Evolutionary conservation across 352 stramenopile species (phyloP).

Genomic region (Pythium aquatile): DNA sequence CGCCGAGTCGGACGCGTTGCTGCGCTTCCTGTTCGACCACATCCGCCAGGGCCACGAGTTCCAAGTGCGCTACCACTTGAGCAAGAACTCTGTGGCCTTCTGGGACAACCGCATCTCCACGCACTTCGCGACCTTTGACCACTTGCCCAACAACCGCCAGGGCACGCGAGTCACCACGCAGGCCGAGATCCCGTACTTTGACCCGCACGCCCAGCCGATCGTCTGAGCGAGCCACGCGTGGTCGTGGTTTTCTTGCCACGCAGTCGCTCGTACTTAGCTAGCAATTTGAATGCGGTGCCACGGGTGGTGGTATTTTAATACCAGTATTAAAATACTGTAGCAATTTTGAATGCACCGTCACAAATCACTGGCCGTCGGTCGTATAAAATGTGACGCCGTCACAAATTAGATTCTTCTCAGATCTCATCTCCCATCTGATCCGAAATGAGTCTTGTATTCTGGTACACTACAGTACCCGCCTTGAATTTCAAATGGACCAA

Average conservation of each 20-base stretch:
- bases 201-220: neutral
- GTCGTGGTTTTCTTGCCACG: no score
- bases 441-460: slow-evolving; percentile 9
- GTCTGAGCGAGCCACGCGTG: neutral
- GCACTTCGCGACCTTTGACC: slow-evolving; percentile 41
- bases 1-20: slow-evolving; percentile 35
- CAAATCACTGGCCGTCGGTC: neutral
- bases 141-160: slow-evolving; percentile 35
- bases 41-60: slow-evolving; percentile 32
- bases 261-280: no score
- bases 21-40: slow-evolving; percentile 30
- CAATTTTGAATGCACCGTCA: neutral
- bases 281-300: no score
- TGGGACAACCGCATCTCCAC: slow-evolving; percentile 38
- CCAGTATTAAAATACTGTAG: no score
- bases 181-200: slow-evolving; percentile 31
- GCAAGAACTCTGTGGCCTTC: slow-evolving; percentile 31
- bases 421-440: neutral
- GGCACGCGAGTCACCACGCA: slow-evolving; percentile 34
- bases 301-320: no score
- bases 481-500: slow-evolving; percentile 27
- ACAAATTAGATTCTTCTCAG: neutral
- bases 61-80: slow-evolving; percentile 35
- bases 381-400: neutral
- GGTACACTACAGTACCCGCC: neutral